phyloP scores from a whole-genome alignment of 2,329 filamentous ascomycete genomes.

The Aphanocladium album region DNA sequence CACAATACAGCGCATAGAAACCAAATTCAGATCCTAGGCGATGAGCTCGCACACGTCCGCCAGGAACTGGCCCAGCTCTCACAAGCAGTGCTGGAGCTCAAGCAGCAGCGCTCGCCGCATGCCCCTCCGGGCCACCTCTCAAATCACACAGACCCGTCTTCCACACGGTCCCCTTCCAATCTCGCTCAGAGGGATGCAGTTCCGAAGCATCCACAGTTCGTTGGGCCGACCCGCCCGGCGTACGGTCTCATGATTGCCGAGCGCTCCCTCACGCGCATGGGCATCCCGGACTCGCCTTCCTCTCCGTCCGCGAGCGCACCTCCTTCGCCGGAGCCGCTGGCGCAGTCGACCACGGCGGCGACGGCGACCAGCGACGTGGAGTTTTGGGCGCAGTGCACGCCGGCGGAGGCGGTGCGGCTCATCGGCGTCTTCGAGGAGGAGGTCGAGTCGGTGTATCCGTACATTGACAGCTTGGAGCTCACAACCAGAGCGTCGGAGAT shows the following conservation, averaged over 20 bases:
- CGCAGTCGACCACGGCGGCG: slow-evolving; percentile 18
- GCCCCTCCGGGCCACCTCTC: neutral
- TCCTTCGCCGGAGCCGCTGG: slow-evolving; percentile 16
- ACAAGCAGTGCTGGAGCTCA: slow-evolving; percentile 22
- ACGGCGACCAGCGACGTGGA: slow-evolving; percentile 14
- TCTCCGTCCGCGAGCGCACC: neutral
- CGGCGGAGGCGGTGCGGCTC: slow-evolving; percentile 26
- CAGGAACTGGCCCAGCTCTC: slow-evolving; percentile 27
- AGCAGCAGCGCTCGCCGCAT: slow-evolving; percentile 16
- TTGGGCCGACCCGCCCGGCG: slow-evolving; percentile 31
- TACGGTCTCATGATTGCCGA: slow-evolving; percentile 32
- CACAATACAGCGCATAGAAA: neutral
- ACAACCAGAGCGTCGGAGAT: slow-evolving; percentile 22
- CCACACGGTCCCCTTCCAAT: slow-evolving; percentile 10
- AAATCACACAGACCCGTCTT: slow-evolving; percentile 7
- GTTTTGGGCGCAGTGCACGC: slow-evolving; percentile 22
- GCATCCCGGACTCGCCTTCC: slow-evolving; percentile 22
- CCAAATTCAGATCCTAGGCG: slow-evolving; percentile 20
- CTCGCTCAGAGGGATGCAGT: slow-evolving; percentile 14
- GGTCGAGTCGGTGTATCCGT: slow-evolving; percentile 33
- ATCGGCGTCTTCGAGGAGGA: slow-evolving; percentile 36
- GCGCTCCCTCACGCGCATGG: slow-evolving; percentile 30
- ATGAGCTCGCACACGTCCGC: slow-evolving; percentile 26
- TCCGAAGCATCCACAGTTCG: slow-evolving; percentile 30
- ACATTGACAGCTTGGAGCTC: slow-evolving; percentile 26